Conservation (phyloP, 148 eudicot species). For the Tetragonia tetragonoides region DNA sequence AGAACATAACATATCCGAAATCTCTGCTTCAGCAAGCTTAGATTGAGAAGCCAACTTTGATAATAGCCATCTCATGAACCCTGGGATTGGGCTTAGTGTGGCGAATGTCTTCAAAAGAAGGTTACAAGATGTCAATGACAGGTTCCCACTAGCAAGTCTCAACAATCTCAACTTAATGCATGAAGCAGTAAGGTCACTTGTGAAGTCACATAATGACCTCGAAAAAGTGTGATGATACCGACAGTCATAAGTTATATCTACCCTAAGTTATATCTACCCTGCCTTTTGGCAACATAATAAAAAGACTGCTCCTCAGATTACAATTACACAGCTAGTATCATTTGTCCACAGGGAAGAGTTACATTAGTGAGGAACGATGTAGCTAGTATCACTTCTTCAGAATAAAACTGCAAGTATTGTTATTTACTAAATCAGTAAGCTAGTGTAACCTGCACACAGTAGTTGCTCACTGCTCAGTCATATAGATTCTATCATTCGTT, state of each 20-base stretch:
- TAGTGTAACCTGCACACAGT: too few species aligned
- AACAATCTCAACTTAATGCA: not conserved
- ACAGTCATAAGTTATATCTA: not conserved
- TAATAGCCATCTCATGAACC: slow-evolving; percentile 87
- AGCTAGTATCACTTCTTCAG: too few species aligned
- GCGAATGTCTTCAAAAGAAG: slow-evolving; percentile 62
- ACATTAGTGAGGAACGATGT: too few species aligned
- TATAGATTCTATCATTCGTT: not conserved
- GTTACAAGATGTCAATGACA: slow-evolving; percentile 6
- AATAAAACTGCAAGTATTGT: too few species aligned
- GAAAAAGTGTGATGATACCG: not conserved
- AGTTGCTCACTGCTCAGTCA: not conserved
- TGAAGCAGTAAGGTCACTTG: not conserved
- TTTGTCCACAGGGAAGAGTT: too few species aligned
- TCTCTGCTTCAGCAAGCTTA: slow-evolving; percentile 42
- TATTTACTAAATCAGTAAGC: too few species aligned
- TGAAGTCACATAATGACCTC: not conserved
- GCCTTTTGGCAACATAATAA: not conserved
- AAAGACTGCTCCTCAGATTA: not conserved
- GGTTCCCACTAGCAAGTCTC: not conserved
- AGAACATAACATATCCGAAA: slow-evolving; percentile 23
- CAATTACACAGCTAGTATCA: too few species aligned
- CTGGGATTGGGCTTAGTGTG: slow-evolving; percentile 96
- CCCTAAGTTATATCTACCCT: not conserved
- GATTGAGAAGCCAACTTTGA: slow-evolving; percentile 74